Evolutionary conservation across 345 rosid species (phyloP), one percentile per base, ranked within the genome.

Genomic region (Ailanthus altissimus): DNA sequence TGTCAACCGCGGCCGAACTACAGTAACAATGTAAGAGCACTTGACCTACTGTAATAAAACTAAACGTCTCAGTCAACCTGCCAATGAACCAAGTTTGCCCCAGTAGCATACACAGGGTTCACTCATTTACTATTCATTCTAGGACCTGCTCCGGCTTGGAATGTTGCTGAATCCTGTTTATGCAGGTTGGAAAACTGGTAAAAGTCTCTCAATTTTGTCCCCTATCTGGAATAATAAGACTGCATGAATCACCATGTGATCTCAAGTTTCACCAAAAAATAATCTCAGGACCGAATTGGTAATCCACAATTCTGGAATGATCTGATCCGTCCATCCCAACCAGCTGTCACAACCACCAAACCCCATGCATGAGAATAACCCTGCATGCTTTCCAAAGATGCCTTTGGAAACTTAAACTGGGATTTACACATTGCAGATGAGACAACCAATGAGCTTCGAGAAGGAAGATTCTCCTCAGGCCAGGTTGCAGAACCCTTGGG

Each of bases 401-500:
- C 66, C 68, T 70, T 80, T 64, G 83, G 75, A 67, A 81, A 71
- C 79, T 81, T 84, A 78, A 57, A 81, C 60, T 84, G 83, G 15
- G 89, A 82, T 74, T 78, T 86, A 67, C 53, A 63, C 76, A 78
- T 50, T 68, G 80, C 76, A 59, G 84, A 65, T 13, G 84, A 77
- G 7, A 75, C 50, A 61, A 62, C 70, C 66, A 11, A 25, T n/a
- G 84, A 71, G 54, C 47, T 70, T 59, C 79, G 32, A 49, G 75
- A 18, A 15, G 77, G 80, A 36, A 87, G 84, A 58, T 83, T 81
- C 72, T 87, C 88, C 80, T 85, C 93, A 15, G 93, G 93, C 91
- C 93, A 89, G 1, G 91, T 89, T 21, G 89, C 90, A 36, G 85
- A 78, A 59, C 84, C 89, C 83, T 73, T 89, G 40, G 80, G 57